Evolutionary conservation across 768 basidiomycete genomes (phyloP).

Genomic region (Pisolithus tinctorius): DNA sequence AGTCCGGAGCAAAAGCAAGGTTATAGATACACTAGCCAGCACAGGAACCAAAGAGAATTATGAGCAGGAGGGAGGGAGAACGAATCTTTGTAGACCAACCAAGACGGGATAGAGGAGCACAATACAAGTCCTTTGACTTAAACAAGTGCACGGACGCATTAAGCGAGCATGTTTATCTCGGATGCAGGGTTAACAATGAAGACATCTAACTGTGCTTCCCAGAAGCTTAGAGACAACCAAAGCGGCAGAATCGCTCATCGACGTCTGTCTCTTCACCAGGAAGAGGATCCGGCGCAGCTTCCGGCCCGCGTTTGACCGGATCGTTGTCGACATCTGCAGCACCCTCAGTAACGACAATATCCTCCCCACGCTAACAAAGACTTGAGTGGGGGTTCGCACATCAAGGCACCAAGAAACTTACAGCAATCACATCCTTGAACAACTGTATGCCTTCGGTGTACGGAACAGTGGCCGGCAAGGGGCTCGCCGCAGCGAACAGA

Average conservation of each 20-base stretch:
- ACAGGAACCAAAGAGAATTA: too few relatives aligned
- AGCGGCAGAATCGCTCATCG: constrained; percentile 9
- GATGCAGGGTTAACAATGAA: not conserved
- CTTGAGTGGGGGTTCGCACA: not conserved
- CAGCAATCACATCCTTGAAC: constrained; percentile 8
- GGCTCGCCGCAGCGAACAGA: constrained; percentile 2
- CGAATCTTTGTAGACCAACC: too few relatives aligned
- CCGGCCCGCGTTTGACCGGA: constrained; percentile 1
- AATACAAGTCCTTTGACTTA: not conserved
- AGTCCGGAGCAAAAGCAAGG: too few relatives aligned
- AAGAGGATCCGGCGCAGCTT: not conserved
- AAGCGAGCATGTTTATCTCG: not conserved
- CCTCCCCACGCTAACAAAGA: constrained; percentile 3
- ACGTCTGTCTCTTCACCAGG: constrained; percentile 2
- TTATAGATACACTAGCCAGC: too few relatives aligned
- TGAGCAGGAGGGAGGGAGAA: too few relatives aligned
- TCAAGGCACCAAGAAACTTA: not conserved
- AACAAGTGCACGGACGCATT: not conserved
- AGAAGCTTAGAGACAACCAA: constrained; percentile 7
- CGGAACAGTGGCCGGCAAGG: constrained; percentile 6
- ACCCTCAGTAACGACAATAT: not conserved
- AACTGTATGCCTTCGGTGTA: constrained; percentile 3
- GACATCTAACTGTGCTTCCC: not conserved
- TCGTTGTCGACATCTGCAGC: not conserved
- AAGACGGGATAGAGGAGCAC: not conserved